Base-by-base conservation (phyloP, 257 asterid genomes). In the Knoxia roxburghii region DNA sequence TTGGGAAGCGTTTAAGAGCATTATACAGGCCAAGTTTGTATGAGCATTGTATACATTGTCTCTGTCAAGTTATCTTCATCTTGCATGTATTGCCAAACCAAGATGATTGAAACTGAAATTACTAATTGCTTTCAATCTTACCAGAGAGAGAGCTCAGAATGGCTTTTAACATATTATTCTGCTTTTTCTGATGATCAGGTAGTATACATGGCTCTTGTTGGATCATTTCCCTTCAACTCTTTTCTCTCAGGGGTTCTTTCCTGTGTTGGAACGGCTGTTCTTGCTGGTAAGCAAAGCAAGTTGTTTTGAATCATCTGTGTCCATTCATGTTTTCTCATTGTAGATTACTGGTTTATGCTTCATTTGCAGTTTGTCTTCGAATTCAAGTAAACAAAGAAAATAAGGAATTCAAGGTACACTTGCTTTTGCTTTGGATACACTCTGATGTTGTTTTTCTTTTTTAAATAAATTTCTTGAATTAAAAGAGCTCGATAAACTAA, bases 191-290 rank as follows among this genome's bases (percentile, higher is more conserved):
- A 54, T 68, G 71, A 69, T 61, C 78, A 93, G 99, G 90, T 93
- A 8, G 92, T 68, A 48, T 93, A 93, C 85, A 81, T 93, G 95
- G 99, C 95, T 21, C 6, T 81, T 65, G 99, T 93, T 78, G 97
- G 97, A 76, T 77, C 97, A 21, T 93, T 93, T 72, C 97, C 99
- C 6, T 93, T 93, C 87, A 93, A 93, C 83, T 90, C 99, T 63
- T 93, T 93, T 54, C 99, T 93, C 60, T 90, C 99, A 2, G 99
- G 99, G 52, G 85, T 90, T 56, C 99, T 90, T 75, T 93, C 99
- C 37, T 93, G 99, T 57, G 84, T 90, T 23, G 99, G 99, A 51
- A 93, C 96, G 43, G 99, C 96, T 1, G 97, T 93, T 73, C 97
- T 93, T 76, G 97, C 96, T 72, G 98, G 96, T 91, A 74, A 75